Evolutionary conservation across 2,329 filamentous ascomycete genomes (phyloP).

Genomic region (Fusarium metavorans): DNA sequence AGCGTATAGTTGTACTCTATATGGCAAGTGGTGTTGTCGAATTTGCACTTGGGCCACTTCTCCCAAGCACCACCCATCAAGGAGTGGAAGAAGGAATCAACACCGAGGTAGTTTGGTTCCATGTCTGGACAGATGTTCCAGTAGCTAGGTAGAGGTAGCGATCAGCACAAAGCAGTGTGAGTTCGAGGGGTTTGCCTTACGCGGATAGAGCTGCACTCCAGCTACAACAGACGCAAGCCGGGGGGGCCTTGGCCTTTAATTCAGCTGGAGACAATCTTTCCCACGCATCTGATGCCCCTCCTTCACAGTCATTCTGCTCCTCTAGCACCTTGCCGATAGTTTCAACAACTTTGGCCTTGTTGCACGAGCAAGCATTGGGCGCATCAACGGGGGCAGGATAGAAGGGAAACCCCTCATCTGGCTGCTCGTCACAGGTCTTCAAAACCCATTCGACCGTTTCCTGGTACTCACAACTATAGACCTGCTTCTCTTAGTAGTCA

Average conservation of each 20-base stretch:
- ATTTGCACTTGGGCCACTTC: background rate
- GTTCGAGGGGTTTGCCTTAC: background rate
- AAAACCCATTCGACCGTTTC: background rate
- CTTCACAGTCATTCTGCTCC: background rate
- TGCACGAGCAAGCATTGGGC: background rate
- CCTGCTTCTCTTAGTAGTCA: background rate
- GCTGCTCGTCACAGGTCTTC: background rate
- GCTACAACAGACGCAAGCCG: constrained; percentile 4
- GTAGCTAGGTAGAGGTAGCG: background rate
- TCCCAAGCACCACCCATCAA: background rate
- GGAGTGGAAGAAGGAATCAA: background rate
- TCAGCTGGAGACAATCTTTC: background rate
- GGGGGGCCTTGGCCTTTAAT: background rate
- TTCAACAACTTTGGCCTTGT: background rate
- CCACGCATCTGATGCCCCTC: background rate
- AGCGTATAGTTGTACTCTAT: constrained; percentile 1
- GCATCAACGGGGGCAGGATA: background rate
- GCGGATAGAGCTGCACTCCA: background rate
- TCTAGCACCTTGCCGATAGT: background rate
- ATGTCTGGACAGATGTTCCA: constrained; percentile 9
- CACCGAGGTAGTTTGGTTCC: background rate
- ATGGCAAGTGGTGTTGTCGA: background rate
- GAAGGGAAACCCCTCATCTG: background rate
- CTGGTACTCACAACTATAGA: background rate
- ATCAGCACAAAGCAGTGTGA: background rate